Conservation (phyloP, 768 basidiomycete species). For the Boletus bicolor region DNA sequence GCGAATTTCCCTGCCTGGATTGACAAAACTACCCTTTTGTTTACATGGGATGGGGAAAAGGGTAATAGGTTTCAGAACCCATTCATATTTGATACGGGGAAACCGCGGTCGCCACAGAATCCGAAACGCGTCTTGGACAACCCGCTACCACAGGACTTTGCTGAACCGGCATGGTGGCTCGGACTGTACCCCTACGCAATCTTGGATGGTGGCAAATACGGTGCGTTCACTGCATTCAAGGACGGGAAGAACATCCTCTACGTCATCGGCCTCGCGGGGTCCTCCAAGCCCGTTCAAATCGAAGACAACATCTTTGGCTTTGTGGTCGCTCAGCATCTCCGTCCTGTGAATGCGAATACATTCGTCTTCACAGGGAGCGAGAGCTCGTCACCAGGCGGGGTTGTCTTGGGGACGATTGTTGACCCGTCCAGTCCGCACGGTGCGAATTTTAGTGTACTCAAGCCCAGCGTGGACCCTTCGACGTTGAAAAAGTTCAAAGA, state of each 20-base stretch:
- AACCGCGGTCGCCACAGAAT: constrained; percentile 10
- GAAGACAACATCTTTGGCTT: background rate
- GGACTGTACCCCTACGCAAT: constrained; percentile 20
- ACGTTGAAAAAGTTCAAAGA: background rate
- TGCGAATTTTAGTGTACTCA: constrained; percentile 1
- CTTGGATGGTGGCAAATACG: constrained; percentile 21
- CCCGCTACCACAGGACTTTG: constrained; percentile 18
- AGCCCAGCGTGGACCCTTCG: constrained; percentile 12
- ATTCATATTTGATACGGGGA: constrained; percentile 21
- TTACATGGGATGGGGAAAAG: constrained; percentile 45
- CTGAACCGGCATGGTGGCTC: constrained; percentile 16
- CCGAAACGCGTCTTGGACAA: constrained; percentile 26
- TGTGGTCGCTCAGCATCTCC: constrained; percentile 14
- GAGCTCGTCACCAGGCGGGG: constrained; percentile 1
- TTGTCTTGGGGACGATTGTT: constrained; percentile 8
- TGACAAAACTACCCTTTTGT: constrained; percentile 52
- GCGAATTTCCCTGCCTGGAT: constrained; percentile 34
- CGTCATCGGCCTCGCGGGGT: constrained; percentile 21
- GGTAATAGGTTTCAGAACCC: constrained; percentile 60
- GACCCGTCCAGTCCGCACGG: constrained; percentile 11
- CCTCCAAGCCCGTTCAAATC: constrained; percentile 1
- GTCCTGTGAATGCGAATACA: background rate
- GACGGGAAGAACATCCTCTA: constrained; percentile 34
- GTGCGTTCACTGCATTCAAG: constrained; percentile 30
- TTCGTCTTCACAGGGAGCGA: constrained; percentile 14